These are phyloP conservation scores for Daucus carota DNA, from an alignment of 129 eudicot genomes.

Conservation along the genomic window DNA sequence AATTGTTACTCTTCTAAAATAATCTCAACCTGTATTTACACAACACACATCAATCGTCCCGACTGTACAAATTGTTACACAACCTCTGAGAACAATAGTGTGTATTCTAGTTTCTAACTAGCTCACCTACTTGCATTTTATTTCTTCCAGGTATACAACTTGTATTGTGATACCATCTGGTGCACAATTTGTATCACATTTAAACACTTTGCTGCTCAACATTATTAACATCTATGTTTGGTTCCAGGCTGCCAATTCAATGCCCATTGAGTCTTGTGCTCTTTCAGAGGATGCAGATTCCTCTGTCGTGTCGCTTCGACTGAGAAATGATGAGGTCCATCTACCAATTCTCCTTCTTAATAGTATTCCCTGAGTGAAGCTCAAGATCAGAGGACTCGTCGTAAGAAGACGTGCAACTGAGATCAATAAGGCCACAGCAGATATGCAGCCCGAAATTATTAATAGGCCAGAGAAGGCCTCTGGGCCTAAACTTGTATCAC, in stretches of 20 bases:
- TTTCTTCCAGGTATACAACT: not conserved
- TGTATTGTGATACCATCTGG: not conserved
- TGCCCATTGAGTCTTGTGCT: slow-evolving; percentile 2
- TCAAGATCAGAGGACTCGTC: slow-evolving; percentile 7
- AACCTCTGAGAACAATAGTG: not conserved
- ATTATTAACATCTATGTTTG: not conserved
- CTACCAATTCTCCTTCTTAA: slow-evolving; percentile 12
- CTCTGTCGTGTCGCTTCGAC: not conserved
- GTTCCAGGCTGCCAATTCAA: not conserved
- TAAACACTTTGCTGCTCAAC: not conserved
- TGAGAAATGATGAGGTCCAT: slow-evolving; percentile 26
- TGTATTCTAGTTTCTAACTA: not conserved
- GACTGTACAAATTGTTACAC: not conserved
- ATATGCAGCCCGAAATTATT: slow-evolving; percentile 26
- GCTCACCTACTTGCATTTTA: not conserved
- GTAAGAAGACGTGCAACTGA: slow-evolving; percentile 18
- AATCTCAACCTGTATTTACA: no score
- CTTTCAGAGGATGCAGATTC: slow-evolving; percentile 1
- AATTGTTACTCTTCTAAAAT: no score
- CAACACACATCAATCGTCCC: not conserved
- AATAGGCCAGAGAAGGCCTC: slow-evolving; percentile 28
- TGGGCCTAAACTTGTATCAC: slow-evolving; percentile 18
- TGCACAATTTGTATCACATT: not conserved
- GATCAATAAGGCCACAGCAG: slow-evolving; percentile 22
- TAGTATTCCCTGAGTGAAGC: slow-evolving; percentile 5